Evolutionary conservation across 2,329 filamentous ascomycete species (phyloP), one percentile per base, ranked within the genome.

Genomic region (Fusarium marasasianum): DNA sequence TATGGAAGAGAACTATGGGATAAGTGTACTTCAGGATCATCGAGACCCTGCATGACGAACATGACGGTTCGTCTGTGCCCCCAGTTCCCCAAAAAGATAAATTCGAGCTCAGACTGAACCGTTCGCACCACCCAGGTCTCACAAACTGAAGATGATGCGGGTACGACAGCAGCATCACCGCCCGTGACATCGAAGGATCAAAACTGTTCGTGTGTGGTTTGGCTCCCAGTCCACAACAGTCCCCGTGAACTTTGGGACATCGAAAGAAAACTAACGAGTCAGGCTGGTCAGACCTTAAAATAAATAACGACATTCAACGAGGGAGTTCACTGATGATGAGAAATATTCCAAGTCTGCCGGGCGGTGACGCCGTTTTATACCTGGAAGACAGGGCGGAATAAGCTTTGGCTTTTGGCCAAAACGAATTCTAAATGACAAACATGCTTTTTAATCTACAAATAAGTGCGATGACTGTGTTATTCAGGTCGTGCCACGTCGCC

Each of bases 181-280:
- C 24, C 6, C 20, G 5, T 13, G 2, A 5, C 10, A 13, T 6
- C 18, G 24, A 22, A 54, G 51, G 24, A 29, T 54, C 51, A 1
- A 13, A n/a, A 22, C 0, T 4, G 10, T 2, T 38, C 10, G 6
- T 54, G 20, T 11, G 11, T 40, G 18, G 18, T 35, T 15, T n/a
- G 1, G 0, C 18, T 13, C 51, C 14, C 14, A 29, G 35, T 14
- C 1, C 1, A 0, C 20, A 14, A 29, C 24, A 29, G 13, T 17
- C 33, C n/a, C 50, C 1, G 5, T 12, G 10, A 3, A 0, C 7
- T 12, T 29, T 17, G 7, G 5, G 10, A 9, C 3, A 9, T 22
- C 33, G n/a, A 51, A 26, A 0, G 24, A 54, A 6, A 12, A 15
- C 18, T 1, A 17, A 12, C 9, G 18, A 54, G 18, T 26, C 1